Base-by-base conservation (phyloP, 75 land plant species). In the Picea glauca region DNA sequence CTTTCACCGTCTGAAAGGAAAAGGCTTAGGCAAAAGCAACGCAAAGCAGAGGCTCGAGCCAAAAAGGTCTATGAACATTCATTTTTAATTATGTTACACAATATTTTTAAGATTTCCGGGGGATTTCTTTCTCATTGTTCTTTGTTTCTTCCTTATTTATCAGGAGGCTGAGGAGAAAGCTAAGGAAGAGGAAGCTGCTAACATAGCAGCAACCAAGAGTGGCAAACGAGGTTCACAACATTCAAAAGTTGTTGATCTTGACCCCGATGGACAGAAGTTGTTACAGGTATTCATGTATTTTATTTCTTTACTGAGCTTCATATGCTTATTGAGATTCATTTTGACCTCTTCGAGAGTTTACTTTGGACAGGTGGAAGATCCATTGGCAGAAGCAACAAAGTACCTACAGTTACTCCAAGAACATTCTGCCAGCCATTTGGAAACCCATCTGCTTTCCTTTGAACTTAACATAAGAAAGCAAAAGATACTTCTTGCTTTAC, bases 381-480 rank as follows among this genome's bases (percentile, higher is more conserved):
- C 98, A 38, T 83, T 98, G 20, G 78, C 73, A 14, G 98, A 98
- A 83, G 98, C 98, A 68, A 88, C 98, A 31, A 98, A 95, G 81
- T 98, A 95, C 82, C 84, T 95, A 85, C 91, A 88, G 77, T 83
- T 98, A 72, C 90, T 98, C 73, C 98, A 93, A 87, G 91, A 89
- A 65, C 90, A 91, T 78, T 98, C 98, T 18, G 62, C 91, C 21
- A 81, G 84, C n/a, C 85, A 83, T 5, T 76, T 95, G 79, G 99
- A 95, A 77, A 98, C 99, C n/a, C 99, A 98, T 79, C 60, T 95
- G 58, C 90, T 98, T 77, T 92, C 99, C 64, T 98, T 98, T 85
- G 99, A 95, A 82, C 78, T 95, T 13, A 90, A 91, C 80, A 93
- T 98, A 82, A 88, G 99, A 76, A 94, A 91, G 81, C 84, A 89